Evolutionary conservation across 352 stramenopile species (phyloP), one percentile per base, ranked within the genome.

Genomic region (Phytopythium helicoides): DNA sequence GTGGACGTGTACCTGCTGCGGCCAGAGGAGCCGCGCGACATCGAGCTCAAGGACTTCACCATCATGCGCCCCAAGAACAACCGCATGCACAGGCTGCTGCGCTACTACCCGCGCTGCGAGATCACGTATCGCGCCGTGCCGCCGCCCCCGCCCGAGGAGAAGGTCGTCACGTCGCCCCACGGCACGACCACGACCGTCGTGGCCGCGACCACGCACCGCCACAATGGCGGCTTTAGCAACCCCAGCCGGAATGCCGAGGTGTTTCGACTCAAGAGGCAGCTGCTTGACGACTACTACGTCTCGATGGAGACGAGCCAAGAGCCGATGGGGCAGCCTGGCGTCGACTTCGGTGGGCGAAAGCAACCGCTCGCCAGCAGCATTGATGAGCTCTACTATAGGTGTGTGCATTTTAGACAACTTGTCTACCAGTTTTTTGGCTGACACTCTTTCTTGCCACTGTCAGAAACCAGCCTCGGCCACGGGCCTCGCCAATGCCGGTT

Each of bases 1-100:
- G 73, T 92, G 48, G 76, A 87, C 54, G 81, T 90, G 39, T 92
- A 92, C 56, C 53, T 92, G 37, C 51, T 92, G 31, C 62, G 71
- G 19, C 81, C 79, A 5, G 79, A 89, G 50, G 77, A 85, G 25
- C 58, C 69, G 33, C 79, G 79, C 39, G 73, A 71, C 42, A 70
- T 86, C 26, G 75, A 83, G 47, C 71, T 88, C 55, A 87, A 90
- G 49, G 77, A 90, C 64, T 86, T 90, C 40, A 92, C 81, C 28
- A 88, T 88, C 66, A 86, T 87, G 68, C 89, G 89, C 40, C 81
- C 81, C 46, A 87, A 87, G 60, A 86, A 87, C 58, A 85, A 85
- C 67, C 80, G 82, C 49, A 86, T 86, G 68, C 69, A 87, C 46
- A 73, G 79, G 3, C 70, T 92, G 19, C 64, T 90, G 50, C 74